A percentile compares a stretch with the other conserved stretches of the same genome.
Evolutionary conservation across 441 rosid genomes (phyloP).

Genomic region (Aleurites moluccanus): DNA sequence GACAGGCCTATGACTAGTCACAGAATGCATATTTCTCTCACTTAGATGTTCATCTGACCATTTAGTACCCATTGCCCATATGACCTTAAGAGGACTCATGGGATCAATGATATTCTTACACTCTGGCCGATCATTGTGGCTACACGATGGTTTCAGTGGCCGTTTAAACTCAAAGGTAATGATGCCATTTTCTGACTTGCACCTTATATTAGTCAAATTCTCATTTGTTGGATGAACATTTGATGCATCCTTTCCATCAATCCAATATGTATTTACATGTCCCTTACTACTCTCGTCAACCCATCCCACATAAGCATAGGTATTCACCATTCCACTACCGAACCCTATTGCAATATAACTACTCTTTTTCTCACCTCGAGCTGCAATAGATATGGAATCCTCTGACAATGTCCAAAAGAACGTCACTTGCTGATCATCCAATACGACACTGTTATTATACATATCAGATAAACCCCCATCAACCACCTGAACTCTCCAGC

Average conservation of each 20-base stretch:
- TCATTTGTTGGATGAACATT: conserved; percentile 71
- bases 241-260: conserved; percentile 76
- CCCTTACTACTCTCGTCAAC: conserved; percentile 69
- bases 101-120: conserved; percentile 86
- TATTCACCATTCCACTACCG: conserved; percentile 74
- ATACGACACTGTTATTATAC: conserved; percentile 81
- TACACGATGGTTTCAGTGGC: conserved; percentile 65
- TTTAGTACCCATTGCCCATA: conserved; percentile 96
- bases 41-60: conserved; percentile 72
- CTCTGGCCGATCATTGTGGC: conserved; percentile 45
- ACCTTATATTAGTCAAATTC: conserved; percentile 76
- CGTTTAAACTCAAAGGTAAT: conserved; percentile 89
- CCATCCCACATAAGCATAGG: conserved; percentile 95
- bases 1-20: conserved; percentile 83
- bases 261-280: conserved; percentile 82
- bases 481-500: conserved; percentile 97
- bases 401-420: conserved; percentile 83
- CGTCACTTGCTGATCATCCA: conserved; percentile 95
- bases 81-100: conserved; percentile 83
- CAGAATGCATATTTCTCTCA: conserved; percentile 92
- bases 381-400: conserved; percentile 81
- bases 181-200: conserved; percentile 89
- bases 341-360: conserved; percentile 88
- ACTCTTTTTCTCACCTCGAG: conserved; percentile 95
- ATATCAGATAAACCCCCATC: conserved; percentile 97